Percentiles rank a stretch among this genome's conserved stretches.
phyloP scores from a whole-genome alignment of 176 grass and related monocot genomes.

The Eleusine indica region DNA sequence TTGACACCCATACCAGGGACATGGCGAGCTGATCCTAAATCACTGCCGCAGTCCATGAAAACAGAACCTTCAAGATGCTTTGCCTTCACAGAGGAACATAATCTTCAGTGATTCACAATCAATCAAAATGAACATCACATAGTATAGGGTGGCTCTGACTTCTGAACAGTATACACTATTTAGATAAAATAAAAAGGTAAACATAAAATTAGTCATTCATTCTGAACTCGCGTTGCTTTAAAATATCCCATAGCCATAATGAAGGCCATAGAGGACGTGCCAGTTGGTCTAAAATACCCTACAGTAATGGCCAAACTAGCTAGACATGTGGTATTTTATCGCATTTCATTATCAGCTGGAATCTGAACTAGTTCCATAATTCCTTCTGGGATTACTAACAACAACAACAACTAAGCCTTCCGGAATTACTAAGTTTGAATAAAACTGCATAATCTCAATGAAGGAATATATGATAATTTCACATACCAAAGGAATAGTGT shows the following conservation, averaged over 20 bases:
- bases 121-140: slow-evolving; percentile 21
- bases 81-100: slow-evolving; percentile 61
- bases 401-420: no score
- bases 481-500: slow-evolving; percentile 88
- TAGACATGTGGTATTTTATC: neutral
- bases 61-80: slow-evolving; percentile 79
- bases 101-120: slow-evolving; percentile 15
- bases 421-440: neutral
- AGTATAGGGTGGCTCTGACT: neutral
- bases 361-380: neutral
- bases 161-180: neutral
- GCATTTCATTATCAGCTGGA: neutral
- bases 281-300: neutral
- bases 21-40: slow-evolving; percentile 81
- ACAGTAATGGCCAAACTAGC: neutral
- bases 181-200: neutral
- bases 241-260: neutral
- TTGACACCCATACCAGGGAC: slow-evolving; percentile 68
- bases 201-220: neutral
- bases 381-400: neutral
- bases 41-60: slow-evolving; percentile 93
- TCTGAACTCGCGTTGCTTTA: neutral
- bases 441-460: neutral
- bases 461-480: neutral
- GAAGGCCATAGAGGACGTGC: neutral